Percentiles rank a stretch among this genome's conserved stretches.
Conservation (phyloP, 305 asterid genomes). For the Striga hermonthica region DNA sequence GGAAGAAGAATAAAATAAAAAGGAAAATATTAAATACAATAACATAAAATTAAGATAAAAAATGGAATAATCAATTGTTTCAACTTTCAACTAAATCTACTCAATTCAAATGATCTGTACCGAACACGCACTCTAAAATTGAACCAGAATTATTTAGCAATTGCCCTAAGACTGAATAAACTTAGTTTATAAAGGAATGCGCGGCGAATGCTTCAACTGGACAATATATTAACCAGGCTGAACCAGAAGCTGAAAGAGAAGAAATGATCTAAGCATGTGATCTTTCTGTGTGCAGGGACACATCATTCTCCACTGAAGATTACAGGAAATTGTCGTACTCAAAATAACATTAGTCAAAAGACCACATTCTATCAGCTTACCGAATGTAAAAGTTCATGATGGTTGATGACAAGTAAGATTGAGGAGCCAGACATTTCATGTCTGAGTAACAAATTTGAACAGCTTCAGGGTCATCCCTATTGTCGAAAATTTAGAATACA, state of each 20-base stretch:
- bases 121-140: slow-evolving; percentile 5
- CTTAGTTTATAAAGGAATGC: slow-evolving; percentile 16
- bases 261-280: slow-evolving; percentile 8
- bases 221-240: slow-evolving; percentile 24
- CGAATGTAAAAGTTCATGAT: slow-evolving; percentile 88
- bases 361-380: slow-evolving; percentile 44
- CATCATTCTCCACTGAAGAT: neutral
- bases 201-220: slow-evolving; percentile 13
- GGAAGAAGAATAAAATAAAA: neutral
- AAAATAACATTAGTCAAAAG: slow-evolving; percentile 4
- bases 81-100: neutral
- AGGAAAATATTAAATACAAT: neutral
- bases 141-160: slow-evolving; percentile 9
- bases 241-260: slow-evolving; percentile 21
- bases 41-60: neutral
- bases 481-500: slow-evolving; percentile 34
- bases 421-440: slow-evolving; percentile 78
- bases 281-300: slow-evolving; percentile 7
- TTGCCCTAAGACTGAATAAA: neutral
- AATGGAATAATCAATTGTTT: slow-evolving; percentile 4
- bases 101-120: slow-evolving; percentile 19
- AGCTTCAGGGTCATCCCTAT: slow-evolving; percentile 78
- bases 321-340: slow-evolving; percentile 8
- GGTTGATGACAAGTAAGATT: slow-evolving; percentile 68
- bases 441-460: slow-evolving; percentile 64